phyloP scores from a whole-genome alignment of 257 asterid species.

The Solanum sejunctum region DNA sequence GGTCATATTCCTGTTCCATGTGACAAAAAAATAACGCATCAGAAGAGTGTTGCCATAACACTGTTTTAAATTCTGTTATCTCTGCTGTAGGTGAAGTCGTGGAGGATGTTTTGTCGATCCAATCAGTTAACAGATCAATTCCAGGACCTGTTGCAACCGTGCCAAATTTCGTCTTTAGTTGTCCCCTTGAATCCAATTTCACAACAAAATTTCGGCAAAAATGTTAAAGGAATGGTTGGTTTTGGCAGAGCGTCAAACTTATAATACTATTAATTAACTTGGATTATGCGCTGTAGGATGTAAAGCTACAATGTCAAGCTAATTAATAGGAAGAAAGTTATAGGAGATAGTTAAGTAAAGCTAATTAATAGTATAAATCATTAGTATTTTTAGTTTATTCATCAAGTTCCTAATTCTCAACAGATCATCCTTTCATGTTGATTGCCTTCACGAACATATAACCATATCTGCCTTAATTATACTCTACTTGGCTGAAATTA shows the following conservation, averaged over 20 bases:
- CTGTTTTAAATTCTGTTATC: neutral
- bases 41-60: neutral
- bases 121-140: neutral
- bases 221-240: constrained; percentile 7
- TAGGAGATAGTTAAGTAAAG: too few relatives aligned
- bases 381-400: too few relatives aligned
- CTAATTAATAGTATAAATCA: too few relatives aligned
- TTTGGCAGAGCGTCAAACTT: neutral
- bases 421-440: too few relatives aligned
- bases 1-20: neutral
- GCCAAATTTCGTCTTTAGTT: neutral
- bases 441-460: too few relatives aligned
- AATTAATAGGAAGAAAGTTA: too few relatives aligned
- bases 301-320: too few relatives aligned
- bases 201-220: neutral
- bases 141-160: neutral
- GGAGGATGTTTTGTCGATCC: neutral
- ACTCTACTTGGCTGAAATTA: too few relatives aligned
- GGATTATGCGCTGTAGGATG: too few relatives aligned
- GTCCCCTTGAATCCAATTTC: neutral
- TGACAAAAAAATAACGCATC: neutral
- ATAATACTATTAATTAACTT: too few relatives aligned
- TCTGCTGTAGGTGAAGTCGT: neutral
- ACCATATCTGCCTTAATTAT: too few relatives aligned
- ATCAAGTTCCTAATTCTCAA: too few relatives aligned